A percentile compares a stretch with the other conserved stretches of the same genome.
Evolutionary conservation across 495 filamentous ascomycete species (phyloP).

Genomic region (Hypoxylon fragiforme): DNA sequence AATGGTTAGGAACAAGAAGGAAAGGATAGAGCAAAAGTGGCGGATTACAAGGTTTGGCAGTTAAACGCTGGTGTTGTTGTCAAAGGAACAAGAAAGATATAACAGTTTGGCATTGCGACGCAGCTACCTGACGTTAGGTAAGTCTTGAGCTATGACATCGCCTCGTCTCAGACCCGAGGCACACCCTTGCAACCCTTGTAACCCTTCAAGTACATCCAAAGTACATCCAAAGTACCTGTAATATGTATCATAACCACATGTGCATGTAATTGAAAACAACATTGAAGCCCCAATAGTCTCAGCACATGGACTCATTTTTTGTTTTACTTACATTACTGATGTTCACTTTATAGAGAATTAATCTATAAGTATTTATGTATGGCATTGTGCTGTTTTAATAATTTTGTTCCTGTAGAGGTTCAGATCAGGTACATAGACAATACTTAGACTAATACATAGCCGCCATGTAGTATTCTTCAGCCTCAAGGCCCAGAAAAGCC

Average conservation of each 20-base stretch:
- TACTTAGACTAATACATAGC: background rate
- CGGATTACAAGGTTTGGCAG: background rate
- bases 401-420: too few relatives aligned
- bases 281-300: too few relatives aligned
- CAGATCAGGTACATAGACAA: constrained; percentile 6
- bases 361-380: too few relatives aligned
- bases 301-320: background rate
- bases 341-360: too few relatives aligned
- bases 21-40: constrained; percentile 3
- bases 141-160: constrained; percentile 29
- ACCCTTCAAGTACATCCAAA: background rate
- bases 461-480: constrained; percentile 15
- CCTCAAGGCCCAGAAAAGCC: constrained; percentile 11
- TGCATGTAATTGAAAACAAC: too few relatives aligned
- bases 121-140: constrained; percentile 28
- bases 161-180: constrained; percentile 19
- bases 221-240: background rate
- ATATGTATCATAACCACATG: too few relatives aligned
- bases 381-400: too few relatives aligned
- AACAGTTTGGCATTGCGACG: constrained; percentile 22
- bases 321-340: too few relatives aligned
- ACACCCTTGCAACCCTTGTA: constrained; percentile 4
- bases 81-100: constrained; percentile 19
- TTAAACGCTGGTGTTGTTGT: constrained; percentile 13
- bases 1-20: background rate